A percentile compares a stretch with the other conserved stretches of the same genome.
phyloP scores from a whole-genome alignment of 2,329 filamentous ascomycete species.

The Hypoxylon sp. region DNA sequence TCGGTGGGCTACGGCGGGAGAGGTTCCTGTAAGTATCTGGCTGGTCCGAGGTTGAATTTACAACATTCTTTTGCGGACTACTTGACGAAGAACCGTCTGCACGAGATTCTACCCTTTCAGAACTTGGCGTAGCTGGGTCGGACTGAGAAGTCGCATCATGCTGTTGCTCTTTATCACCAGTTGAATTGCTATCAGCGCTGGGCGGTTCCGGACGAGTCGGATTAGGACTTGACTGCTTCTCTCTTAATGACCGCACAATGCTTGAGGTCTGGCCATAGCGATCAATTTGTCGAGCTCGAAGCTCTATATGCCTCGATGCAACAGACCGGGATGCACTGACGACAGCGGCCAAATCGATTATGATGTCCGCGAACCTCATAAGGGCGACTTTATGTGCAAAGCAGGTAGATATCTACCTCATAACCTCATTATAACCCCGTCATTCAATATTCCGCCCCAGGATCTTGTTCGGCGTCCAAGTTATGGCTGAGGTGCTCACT shows the following conservation, averaged over 20 bases:
- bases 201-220: constrained; percentile 11
- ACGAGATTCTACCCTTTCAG: constrained; percentile 11
- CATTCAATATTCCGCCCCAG: constrained; percentile 10
- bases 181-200: constrained; percentile 2
- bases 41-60: constrained; percentile 4
- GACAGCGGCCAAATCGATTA: constrained; percentile 77
- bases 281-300: constrained; percentile 68
- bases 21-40: constrained; percentile 28
- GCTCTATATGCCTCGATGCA: constrained; percentile 71
- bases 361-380: constrained; percentile 74
- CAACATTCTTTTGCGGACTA: not conserved
- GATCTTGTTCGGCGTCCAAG: constrained; percentile 10
- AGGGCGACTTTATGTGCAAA: constrained; percentile 37
- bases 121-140: constrained; percentile 2
- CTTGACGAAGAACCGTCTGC: constrained; percentile 4
- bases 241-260: constrained; percentile 55
- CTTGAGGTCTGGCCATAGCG: constrained; percentile 63
- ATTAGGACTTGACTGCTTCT: constrained; percentile 12
- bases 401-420: constrained; percentile 34
- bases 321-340: constrained; percentile 77
- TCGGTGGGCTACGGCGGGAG: constrained; percentile 27
- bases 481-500: constrained; percentile 24
- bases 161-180: constrained; percentile 12
- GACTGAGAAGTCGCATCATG: constrained; percentile 20
- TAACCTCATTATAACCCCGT: constrained; percentile 28